phyloP scores from a whole-genome alignment of 352 stramenopile genomes.

The Phytophthora macrochlamydospora region DNA sequence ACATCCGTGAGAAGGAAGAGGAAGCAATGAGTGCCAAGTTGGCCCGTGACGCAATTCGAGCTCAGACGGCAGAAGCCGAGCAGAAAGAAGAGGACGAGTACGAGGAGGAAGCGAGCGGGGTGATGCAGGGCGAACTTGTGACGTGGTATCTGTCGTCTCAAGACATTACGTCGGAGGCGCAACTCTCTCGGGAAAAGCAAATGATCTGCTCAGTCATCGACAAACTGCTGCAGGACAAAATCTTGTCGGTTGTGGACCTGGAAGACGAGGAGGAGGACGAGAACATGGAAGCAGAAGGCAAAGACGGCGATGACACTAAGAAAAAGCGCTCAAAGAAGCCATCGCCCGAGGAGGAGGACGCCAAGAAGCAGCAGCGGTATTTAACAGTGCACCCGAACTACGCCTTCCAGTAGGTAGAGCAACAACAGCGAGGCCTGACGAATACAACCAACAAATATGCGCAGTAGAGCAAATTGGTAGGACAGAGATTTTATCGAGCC shows the following conservation, averaged over 20 bases:
- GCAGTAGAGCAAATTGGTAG: conserved; percentile 4
- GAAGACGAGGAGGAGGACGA: conserved; percentile 58
- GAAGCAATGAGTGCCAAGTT: conserved; percentile 52
- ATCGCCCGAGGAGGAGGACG: conserved; percentile 52
- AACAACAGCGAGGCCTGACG: background rate
- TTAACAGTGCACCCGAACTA: conserved; percentile 85
- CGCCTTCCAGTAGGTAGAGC: conserved; percentile 61
- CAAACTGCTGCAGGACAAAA: conserved; percentile 78
- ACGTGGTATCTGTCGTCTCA: conserved; percentile 87
- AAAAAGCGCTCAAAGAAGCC: conserved; percentile 40
- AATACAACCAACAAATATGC: background rate
- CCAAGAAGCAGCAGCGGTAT: conserved; percentile 71
- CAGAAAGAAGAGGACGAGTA: conserved; percentile 47
- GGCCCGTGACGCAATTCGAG: conserved; percentile 42
- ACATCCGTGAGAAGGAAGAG: conserved; percentile 85
- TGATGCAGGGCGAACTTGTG: conserved; percentile 81
- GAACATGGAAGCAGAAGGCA: conserved; percentile 17
- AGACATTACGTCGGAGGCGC: conserved; percentile 85
- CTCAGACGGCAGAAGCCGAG: conserved; percentile 20
- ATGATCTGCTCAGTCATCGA: conserved; percentile 87
- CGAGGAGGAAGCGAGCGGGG: conserved; percentile 60
- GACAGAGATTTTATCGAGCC: background rate
- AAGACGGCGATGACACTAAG: conserved; percentile 19
- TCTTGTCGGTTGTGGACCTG: conserved; percentile 72
- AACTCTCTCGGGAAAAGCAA: conserved; percentile 78